Evolutionary conservation across 2,329 filamentous ascomycete genomes (phyloP).

Genomic region (Talaromyces atroroseus): DNA sequence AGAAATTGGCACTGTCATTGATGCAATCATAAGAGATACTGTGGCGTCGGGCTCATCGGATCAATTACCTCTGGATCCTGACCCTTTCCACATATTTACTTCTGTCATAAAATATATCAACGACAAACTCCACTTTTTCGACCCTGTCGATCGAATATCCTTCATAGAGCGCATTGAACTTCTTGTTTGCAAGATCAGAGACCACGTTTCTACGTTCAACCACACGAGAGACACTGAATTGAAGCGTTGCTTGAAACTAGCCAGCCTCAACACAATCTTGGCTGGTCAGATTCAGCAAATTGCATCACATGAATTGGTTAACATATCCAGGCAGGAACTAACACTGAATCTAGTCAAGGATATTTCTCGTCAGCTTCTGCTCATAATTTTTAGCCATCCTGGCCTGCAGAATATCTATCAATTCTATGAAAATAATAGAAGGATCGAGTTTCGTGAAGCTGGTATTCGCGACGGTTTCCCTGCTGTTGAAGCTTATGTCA

Average conservation of each 20-base stretch:
- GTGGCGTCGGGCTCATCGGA: slow-evolving; percentile 13
- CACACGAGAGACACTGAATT: slow-evolving; percentile 15
- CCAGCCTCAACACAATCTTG: slow-evolving; percentile 32
- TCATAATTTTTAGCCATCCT: slow-evolving; percentile 25
- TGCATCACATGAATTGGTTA: slow-evolving; percentile 28
- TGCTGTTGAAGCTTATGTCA: slow-evolving; percentile 43
- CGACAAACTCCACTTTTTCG: slow-evolving; percentile 47
- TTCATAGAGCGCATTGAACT: slow-evolving; percentile 37
- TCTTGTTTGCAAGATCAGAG: slow-evolving; percentile 36
- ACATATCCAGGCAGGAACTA: slow-evolving; percentile 18
- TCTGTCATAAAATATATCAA: slow-evolving; percentile 48
- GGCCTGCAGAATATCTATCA: slow-evolving; percentile 34
- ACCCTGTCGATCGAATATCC: slow-evolving; percentile 48
- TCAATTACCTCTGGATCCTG: background rate
- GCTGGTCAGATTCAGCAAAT: slow-evolving; percentile 36
- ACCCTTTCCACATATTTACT: background rate
- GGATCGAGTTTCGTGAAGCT: slow-evolving; percentile 37
- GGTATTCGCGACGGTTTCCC: slow-evolving; percentile 45
- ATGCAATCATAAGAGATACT: slow-evolving; percentile 24
- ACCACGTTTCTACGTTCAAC: slow-evolving; percentile 21
- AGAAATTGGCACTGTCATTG: slow-evolving; percentile 36
- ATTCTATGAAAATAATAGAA: slow-evolving; percentile 44
- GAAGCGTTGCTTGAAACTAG: slow-evolving; percentile 19
- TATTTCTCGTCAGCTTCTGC: slow-evolving; percentile 33
- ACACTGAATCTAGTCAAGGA: slow-evolving; percentile 27